These are phyloP conservation scores for Casuarina glauca DNA, from an alignment of 306 rosid genomes.

Conservation along the genomic window DNA sequence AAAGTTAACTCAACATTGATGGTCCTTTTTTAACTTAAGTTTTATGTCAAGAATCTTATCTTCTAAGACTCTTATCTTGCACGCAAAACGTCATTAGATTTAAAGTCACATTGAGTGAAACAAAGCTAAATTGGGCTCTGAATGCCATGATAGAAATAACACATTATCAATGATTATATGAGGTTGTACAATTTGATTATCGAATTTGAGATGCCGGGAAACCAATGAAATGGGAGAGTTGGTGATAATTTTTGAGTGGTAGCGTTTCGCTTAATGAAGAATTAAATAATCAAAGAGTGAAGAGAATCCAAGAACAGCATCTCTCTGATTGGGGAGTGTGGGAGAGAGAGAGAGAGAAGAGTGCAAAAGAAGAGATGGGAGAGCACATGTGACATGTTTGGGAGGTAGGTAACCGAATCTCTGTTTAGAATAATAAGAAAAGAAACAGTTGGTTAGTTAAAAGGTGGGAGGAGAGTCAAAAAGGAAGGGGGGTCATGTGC, in stretches of 20 bases:
- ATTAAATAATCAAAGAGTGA: not conserved
- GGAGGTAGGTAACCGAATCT: slow-evolving; percentile 50
- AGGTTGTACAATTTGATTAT: no score
- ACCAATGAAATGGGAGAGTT: not conserved
- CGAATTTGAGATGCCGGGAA: not conserved
- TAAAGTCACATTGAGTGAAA: no score
- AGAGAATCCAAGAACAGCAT: not conserved
- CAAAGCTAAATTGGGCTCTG: no score
- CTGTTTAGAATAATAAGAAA: slow-evolving; percentile 17
- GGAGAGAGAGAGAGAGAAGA: not conserved
- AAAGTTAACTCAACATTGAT: no score
- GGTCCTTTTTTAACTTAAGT: no score
- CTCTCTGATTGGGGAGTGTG: not conserved
- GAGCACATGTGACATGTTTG: slow-evolving; percentile 49
- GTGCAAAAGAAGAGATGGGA: not conserved
- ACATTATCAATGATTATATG: no score
- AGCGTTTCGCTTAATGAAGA: not conserved
- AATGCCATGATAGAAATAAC: no score
- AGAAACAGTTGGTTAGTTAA: slow-evolving; percentile 37
- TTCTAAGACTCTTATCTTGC: no score
- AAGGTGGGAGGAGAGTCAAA: slow-evolving; percentile 22
- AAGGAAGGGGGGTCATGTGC: slow-evolving; percentile 33
- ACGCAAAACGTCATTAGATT: no score
- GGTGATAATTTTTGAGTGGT: not conserved
- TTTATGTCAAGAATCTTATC: no score